A percentile compares a stretch with the other conserved stretches of the same genome.
phyloP scores from a whole-genome alignment of 176 grass and related monocot species.

The Oryza officinalis region DNA sequence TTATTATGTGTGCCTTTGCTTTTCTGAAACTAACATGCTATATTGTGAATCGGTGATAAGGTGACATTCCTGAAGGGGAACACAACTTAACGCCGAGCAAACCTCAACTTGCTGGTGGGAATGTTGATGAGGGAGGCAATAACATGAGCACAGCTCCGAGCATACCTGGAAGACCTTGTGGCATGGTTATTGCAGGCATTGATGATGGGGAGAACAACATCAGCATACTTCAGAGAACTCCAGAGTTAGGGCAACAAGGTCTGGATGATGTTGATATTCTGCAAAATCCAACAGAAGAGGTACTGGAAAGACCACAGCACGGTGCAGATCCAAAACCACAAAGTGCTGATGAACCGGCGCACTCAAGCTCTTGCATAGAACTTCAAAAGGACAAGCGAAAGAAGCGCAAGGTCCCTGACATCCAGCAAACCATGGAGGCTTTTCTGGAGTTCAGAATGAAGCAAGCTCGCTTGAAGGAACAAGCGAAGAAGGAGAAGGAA shows the following conservation, averaged over 20 bases:
- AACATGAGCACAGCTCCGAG: conserved; percentile 16
- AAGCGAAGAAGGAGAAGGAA: background rate
- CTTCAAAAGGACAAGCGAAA: conserved; percentile 39
- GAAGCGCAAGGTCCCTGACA: conserved; percentile 45
- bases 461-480: conserved; percentile 45
- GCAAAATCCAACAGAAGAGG: conserved; percentile 47
- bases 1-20: background rate
- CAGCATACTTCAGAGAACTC: background rate
- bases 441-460: conserved; percentile 53
- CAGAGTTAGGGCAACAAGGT: conserved; percentile 32
- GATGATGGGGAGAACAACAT: conserved; percentile 40
- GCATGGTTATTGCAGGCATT: conserved; percentile 2
- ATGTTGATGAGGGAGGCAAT: conserved; percentile 34
- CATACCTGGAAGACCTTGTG: conserved; percentile 40
- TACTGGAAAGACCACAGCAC: conserved; percentile 20
- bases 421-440: conserved; percentile 49
- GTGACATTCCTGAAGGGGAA: conserved; percentile 49
- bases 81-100: background rate
- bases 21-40: conserved; percentile 22
- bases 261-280: conserved; percentile 28
- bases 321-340: conserved; percentile 1
- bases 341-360: conserved; percentile 34
- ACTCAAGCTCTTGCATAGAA: conserved; percentile 50
- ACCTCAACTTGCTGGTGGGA: conserved; percentile 21
- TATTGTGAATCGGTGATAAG: conserved; percentile 31